These are phyloP conservation scores for Elongisporangium anandrum DNA, from an alignment of 352 stramenopile genomes.

Conservation along the genomic window DNA sequence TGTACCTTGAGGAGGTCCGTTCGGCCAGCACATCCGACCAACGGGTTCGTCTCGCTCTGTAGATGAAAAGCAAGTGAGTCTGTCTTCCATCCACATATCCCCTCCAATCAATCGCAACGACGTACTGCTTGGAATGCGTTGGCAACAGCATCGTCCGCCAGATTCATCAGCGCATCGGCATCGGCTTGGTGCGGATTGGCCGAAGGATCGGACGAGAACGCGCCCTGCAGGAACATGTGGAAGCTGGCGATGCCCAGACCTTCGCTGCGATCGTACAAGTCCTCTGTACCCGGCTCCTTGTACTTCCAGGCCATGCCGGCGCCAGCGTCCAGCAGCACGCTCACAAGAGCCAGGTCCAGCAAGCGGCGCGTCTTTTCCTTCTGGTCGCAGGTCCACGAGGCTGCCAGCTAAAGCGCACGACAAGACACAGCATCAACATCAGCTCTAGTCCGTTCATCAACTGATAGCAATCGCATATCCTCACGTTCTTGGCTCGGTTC, in stretches of 20 bases:
- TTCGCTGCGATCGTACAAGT: slow-evolving; percentile 70
- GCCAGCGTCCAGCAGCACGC: slow-evolving; percentile 77
- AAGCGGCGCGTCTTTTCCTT: slow-evolving; percentile 55
- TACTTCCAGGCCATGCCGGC: slow-evolving; percentile 66
- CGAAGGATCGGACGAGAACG: slow-evolving; percentile 53
- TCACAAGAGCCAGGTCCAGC: slow-evolving; percentile 75
- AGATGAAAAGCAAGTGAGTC: background rate
- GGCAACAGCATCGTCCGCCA: slow-evolving; percentile 60
- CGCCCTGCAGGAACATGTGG: slow-evolving; percentile 77
- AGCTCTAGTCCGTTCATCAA: background rate
- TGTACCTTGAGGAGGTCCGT: slow-evolving; percentile 68
- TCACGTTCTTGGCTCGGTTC: slow-evolving; percentile 40
- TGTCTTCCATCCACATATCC: no score
- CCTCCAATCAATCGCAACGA: background rate
- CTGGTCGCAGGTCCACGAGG: slow-evolving; percentile 39
- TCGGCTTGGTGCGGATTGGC: slow-evolving; percentile 49
- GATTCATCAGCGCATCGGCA: slow-evolving; percentile 42
- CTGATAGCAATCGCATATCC: background rate
- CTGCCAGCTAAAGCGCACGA: slow-evolving; percentile 22
- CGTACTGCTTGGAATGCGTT: slow-evolving; percentile 78
- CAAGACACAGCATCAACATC: background rate
- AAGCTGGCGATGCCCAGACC: slow-evolving; percentile 79
- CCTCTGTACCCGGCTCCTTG: slow-evolving; percentile 60
- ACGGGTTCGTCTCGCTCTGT: slow-evolving; percentile 51
- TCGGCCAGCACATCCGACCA: slow-evolving; percentile 68